Conservation (phyloP, 345 rosid species). For the Xanthoceras sorbifolium region DNA sequence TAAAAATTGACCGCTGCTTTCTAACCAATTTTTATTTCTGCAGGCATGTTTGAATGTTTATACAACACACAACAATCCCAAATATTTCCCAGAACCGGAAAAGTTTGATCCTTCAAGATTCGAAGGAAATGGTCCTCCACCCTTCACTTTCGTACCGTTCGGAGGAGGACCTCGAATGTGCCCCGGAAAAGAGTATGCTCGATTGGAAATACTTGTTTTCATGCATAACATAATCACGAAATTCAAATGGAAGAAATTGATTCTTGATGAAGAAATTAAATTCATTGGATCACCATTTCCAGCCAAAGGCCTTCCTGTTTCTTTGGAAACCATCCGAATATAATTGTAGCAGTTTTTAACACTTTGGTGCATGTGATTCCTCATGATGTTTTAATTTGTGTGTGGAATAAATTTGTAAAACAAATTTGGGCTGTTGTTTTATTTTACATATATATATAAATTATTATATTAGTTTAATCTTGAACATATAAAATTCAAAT, state of each 20-base stretch:
- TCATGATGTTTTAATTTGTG: too few species aligned
- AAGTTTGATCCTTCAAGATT: slow-evolving; percentile 34
- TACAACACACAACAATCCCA: slow-evolving; percentile 27
- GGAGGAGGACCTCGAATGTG: slow-evolving; percentile 37
- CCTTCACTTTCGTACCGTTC: slow-evolving; percentile 30
- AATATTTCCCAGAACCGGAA: slow-evolving; percentile 30
- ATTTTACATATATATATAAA: too few species aligned
- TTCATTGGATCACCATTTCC: slow-evolving; percentile 29
- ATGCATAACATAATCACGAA: slow-evolving; percentile 23
- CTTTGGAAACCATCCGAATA: not conserved
- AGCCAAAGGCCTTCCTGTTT: slow-evolving; percentile 25
- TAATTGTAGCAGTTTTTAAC: not conserved
- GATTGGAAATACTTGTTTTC: slow-evolving; percentile 29
- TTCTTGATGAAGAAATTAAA: slow-evolving; percentile 24
- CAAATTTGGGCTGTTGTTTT: too few species aligned
- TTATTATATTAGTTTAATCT: too few species aligned
- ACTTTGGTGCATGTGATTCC: too few species aligned
- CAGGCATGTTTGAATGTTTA: slow-evolving; percentile 34
- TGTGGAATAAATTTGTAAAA: too few species aligned
- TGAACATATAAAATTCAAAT: too few species aligned
- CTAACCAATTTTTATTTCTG: too few species aligned
- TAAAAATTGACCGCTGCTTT: too few species aligned
- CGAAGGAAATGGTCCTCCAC: slow-evolving; percentile 23
- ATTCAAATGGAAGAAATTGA: slow-evolving; percentile 21
- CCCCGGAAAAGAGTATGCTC: slow-evolving; percentile 32